Base-by-base conservation (phyloP, 768 basidiomycete genomes). In the Asterophora parasitica region DNA sequence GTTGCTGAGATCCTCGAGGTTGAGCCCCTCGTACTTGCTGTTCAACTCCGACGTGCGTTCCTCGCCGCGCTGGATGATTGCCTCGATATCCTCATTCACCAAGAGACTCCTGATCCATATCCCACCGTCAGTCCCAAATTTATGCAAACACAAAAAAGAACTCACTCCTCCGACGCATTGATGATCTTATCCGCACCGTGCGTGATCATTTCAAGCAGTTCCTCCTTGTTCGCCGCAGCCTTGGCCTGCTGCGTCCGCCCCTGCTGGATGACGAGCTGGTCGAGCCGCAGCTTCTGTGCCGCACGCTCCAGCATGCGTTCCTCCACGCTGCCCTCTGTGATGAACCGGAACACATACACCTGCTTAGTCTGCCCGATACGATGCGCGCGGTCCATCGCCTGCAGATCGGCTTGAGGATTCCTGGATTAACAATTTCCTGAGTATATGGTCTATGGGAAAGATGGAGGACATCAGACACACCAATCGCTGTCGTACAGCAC, bases 351-450 rank as follows among this genome's bases (percentile, higher is more conserved):
- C 4, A 96, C 94, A 58, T 92, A 94, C 15, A 96, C 94, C 66
- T 97, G 93, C 68, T 95, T 97, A 37, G 90, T 95, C 69, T 97
- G 93, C 3, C 93, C 93, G 52, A 95, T 95, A 48, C 92, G 88
- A 70, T 95, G 93, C 0, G 94, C 94, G 48, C 92, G 88, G 61
- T 98, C 93, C 95, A 96, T 97, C 4, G 96, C 96, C 64, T 99
- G 96, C 38, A 99, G 68, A 72, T 99, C 96, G 2, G 95, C 96
- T 69, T 99, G 96, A 1, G 96, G 95, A 65, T 98, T 99, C 92
- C 88, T 92, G 55, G 15, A 38, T 42, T 58, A n/a, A 53, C 47
- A 11, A 10, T 44, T 13, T 19, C 26, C 23, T 9, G 42, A 11
- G 16, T 7, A 46, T 23, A 12, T 3, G 19, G 16, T 7, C 44